Base-by-base conservation (phyloP, 1,139 yeast genomes). In the Geotrichum carabidarum region DNA sequence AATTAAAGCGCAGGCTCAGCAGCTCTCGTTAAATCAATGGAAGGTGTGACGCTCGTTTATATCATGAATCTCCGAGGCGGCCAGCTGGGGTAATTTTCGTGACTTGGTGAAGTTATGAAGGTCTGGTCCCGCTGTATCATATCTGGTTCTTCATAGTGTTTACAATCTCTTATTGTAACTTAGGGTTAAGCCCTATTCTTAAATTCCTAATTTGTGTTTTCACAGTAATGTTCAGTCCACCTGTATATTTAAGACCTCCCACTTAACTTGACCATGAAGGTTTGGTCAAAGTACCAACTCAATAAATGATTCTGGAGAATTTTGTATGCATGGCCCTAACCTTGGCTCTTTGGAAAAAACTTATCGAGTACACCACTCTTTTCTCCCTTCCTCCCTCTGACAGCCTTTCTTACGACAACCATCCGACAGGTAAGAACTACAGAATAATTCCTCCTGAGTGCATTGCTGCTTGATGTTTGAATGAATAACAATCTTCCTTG, bases 321-420 rank as follows among this genome's bases (percentile, higher is more conserved):
- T 27, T 12, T n/a, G 15, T n/a, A n/a, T 46, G 14, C 8, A 22
- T 1, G 37, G 40, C 40, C 50, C 54, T 49, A 44, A 35, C 37
- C 38, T 45, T 37, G 40, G 40, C 30, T 35, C 36, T 15, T 42
- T 41, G 36, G 27, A 31, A 45, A 45, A 45, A 45, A 45, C 27
- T 22, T 35, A 43, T 12, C 15, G 15, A 12, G 14, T 43, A 51
- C 36, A 48, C 36, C 38, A 48, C 27, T 30, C 44, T 43, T 48
- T 52, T 52, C 48, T 22, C 42, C 44, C 41, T 48, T 52, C 48
- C 44, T 46, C 47, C 27, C 14, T 27, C 38, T 48, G 49, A 48
- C 55, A 36, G 55, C 51, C 55, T 51, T 48, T 52, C 36, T 52
- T 47, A 42, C 51, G 55, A 51, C 55, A 52, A 35, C 47, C 48